Evolutionary conservation across 176 grass and related monocot genomes (phyloP).

Genomic region (Stipa capillata): DNA sequence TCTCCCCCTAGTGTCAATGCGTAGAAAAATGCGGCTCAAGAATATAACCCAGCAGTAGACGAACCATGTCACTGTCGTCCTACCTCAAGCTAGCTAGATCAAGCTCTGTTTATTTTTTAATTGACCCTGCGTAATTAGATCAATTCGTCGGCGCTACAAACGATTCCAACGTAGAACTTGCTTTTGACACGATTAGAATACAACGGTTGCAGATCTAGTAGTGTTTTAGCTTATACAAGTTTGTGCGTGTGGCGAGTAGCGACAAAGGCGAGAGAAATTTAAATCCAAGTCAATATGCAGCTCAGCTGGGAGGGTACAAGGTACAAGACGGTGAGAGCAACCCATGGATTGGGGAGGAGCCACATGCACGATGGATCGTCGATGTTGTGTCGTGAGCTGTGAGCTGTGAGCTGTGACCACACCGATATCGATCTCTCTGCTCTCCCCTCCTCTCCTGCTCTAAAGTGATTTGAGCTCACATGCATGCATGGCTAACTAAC

Average conservation of each 20-base stretch:
- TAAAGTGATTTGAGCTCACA: constrained; percentile 27
- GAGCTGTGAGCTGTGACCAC: constrained; percentile 37
- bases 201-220: no score
- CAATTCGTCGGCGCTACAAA: neutral
- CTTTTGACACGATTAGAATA: neutral
- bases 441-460: neutral
- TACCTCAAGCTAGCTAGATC: neutral
- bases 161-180: neutral
- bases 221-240: no score
- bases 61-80: neutral
- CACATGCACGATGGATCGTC: neutral
- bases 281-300: neutral
- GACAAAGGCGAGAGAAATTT: neutral
- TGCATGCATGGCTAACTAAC: constrained; percentile 5
- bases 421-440: neutral
- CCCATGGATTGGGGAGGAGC: neutral
- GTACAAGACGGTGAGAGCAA: neutral
- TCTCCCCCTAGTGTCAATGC: neutral
- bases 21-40: neutral
- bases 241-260: neutral
- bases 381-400: constrained; percentile 14
- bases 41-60: neutral
- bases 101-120: neutral
- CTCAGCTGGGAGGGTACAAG: no score
- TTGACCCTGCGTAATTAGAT: neutral